Conservation (phyloP, 2,329 filamentous ascomycete genomes). For the Aspergillus persii region DNA sequence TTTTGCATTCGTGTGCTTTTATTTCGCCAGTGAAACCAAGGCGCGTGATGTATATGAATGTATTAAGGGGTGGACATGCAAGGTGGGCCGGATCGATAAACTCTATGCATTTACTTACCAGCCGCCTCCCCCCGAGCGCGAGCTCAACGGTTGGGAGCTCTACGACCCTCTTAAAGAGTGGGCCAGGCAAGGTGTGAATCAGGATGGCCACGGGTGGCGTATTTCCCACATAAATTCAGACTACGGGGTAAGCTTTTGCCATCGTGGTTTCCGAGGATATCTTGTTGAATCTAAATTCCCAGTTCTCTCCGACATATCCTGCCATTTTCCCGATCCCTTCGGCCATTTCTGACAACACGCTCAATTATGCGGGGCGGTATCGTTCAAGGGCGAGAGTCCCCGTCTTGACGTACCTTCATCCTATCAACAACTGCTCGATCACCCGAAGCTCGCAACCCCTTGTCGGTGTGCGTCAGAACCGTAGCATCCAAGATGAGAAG, state of each 20-base stretch:
- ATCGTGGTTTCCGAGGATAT: background rate
- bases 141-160: slow-evolving; percentile 74
- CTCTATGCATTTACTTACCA: slow-evolving; percentile 87
- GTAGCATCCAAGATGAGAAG: slow-evolving; percentile 93
- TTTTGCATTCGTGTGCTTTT: slow-evolving; percentile 90
- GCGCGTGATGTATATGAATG: slow-evolving; percentile 86
- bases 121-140: slow-evolving; percentile 69
- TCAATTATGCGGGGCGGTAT: slow-evolving; percentile 89
- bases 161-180: slow-evolving; percentile 88
- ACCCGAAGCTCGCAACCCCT: slow-evolving; percentile 91
- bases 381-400: slow-evolving; percentile 87
- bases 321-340: slow-evolving; percentile 79
- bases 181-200: slow-evolving; percentile 79
- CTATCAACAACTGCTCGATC: slow-evolving; percentile 94
- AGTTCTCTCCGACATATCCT: slow-evolving; percentile 91
- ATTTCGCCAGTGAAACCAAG: slow-evolving; percentile 70
- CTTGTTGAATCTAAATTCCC: slow-evolving; percentile 5
- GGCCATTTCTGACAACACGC: slow-evolving; percentile 90
- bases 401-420: slow-evolving; percentile 89
- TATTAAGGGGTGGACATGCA: slow-evolving; percentile 77
- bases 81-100: slow-evolving; percentile 77
- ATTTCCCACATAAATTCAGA: slow-evolving; percentile 86
- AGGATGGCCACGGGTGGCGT: slow-evolving; percentile 80
- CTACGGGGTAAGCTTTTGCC: slow-evolving; percentile 58
- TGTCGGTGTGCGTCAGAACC: slow-evolving; percentile 79